These are phyloP conservation scores for Austroboletus novae-zelandiae DNA, from an alignment of 1,284 basidiomycete genomes.

Conservation along the genomic window DNA sequence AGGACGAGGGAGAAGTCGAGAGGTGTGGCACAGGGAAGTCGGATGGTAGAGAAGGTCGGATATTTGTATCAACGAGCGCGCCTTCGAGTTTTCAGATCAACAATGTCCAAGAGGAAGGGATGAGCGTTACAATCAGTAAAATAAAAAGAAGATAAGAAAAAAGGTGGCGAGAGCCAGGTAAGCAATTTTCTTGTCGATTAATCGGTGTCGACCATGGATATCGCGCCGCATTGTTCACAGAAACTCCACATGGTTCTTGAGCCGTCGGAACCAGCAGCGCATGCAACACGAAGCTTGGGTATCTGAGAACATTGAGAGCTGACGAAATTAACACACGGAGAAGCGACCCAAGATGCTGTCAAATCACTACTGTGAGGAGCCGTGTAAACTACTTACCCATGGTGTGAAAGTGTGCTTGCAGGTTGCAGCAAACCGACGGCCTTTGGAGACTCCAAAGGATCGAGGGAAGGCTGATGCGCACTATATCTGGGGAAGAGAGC, in stretches of 20 bases:
- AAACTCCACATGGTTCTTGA: slow-evolving; percentile 80
- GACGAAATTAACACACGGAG: slow-evolving; percentile 11
- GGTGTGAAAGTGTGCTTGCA: slow-evolving; percentile 57
- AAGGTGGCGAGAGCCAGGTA: slow-evolving; percentile 6
- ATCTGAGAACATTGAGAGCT: slow-evolving; percentile 73
- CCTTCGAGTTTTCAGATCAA: slow-evolving; percentile 27
- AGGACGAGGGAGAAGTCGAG: slow-evolving; percentile 14
- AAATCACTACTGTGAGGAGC: slow-evolving; percentile 7
- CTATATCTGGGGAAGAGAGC: slow-evolving; percentile 64
- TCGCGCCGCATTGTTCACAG: slow-evolving; percentile 83
- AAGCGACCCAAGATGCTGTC: slow-evolving; percentile 5
- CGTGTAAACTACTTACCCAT: slow-evolving; percentile 56
- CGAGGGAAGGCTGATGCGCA: slow-evolving; percentile 55
- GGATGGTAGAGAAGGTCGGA: not conserved
- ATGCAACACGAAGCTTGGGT: slow-evolving; percentile 70
- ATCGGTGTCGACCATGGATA: slow-evolving; percentile 80
- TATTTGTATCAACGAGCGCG: slow-evolving; percentile 20
- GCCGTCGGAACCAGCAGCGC: slow-evolving; percentile 57
- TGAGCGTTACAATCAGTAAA: slow-evolving; percentile 32
- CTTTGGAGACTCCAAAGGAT: slow-evolving; percentile 40
- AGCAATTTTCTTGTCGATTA: slow-evolving; percentile 28
- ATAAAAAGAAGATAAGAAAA: slow-evolving; percentile 34
- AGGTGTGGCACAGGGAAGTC: not conserved
- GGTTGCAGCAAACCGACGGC: slow-evolving; percentile 69
- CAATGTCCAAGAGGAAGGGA: slow-evolving; percentile 21